These are phyloP conservation scores for Camelina hispida DNA, from an alignment of 345 rosid species.

Conservation along the genomic window DNA sequence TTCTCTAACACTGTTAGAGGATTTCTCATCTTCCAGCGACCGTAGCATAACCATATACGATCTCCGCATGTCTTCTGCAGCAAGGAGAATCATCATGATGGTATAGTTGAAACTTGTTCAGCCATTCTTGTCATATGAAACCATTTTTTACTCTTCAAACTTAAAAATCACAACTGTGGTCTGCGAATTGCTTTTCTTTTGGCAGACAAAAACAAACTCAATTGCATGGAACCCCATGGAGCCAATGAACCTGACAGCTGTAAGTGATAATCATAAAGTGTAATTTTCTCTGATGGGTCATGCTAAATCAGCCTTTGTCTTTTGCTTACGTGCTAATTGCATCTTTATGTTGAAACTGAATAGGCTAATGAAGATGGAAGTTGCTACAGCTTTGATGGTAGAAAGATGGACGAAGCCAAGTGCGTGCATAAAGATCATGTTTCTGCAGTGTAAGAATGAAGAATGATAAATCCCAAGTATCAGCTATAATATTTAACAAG, in stretches of 20 bases:
- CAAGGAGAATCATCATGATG: constrained; percentile 82
- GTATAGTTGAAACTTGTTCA: constrained; percentile 47
- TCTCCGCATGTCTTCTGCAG: constrained; percentile 81
- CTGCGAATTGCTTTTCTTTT: constrained; percentile 27
- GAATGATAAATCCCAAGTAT: constrained; percentile 31
- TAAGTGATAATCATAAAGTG: constrained; percentile 51
- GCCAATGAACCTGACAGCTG: constrained; percentile 97
- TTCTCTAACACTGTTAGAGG: constrained; percentile 13
- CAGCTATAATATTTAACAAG: background rate
- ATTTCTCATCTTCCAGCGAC: constrained; percentile 58
- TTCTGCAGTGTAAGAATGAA: constrained; percentile 89
- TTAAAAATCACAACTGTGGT: background rate
- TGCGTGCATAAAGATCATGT: constrained; percentile 98
- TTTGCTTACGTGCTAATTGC: background rate
- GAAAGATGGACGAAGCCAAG: constrained; percentile 87
- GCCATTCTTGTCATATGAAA: constrained; percentile 13
- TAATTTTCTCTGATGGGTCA: constrained; percentile 7
- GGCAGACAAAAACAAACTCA: constrained; percentile 88
- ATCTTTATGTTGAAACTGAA: constrained; percentile 35
- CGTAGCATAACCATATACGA: constrained; percentile 81
- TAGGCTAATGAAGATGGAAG: constrained; percentile 98
- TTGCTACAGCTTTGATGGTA: constrained; percentile 89
- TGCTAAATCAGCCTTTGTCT: background rate
- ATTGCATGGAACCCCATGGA: constrained; percentile 99
- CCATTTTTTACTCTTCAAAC: background rate